A percentile compares a stretch with the other conserved stretches of the same genome.
These are phyloP conservation scores for Sequoiadendron giganteum DNA, from an alignment of 75 land plant genomes.

Conservation along the genomic window DNA sequence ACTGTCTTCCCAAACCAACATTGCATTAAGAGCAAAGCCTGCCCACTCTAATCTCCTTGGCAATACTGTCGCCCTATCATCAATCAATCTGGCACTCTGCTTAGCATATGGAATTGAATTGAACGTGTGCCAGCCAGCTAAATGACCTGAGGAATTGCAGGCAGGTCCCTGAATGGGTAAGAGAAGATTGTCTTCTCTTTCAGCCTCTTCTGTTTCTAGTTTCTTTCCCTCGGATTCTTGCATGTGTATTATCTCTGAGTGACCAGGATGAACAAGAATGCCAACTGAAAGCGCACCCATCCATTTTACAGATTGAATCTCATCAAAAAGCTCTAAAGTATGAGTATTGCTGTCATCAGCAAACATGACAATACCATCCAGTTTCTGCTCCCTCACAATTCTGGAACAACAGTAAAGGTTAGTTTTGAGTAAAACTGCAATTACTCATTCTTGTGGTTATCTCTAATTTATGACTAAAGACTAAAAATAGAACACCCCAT, in stretches of 20 bases:
- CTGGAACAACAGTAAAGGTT: slow-evolving; percentile 25
- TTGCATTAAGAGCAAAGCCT: slow-evolving; percentile 85
- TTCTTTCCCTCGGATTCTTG: not conserved
- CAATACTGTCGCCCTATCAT: slow-evolving; percentile 35
- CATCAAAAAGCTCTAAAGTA: slow-evolving; percentile 82
- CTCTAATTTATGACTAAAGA: not conserved
- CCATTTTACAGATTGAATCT: slow-evolving; percentile 80
- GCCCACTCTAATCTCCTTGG: slow-evolving; percentile 84
- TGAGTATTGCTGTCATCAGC: slow-evolving; percentile 91
- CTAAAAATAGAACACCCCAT: not conserved
- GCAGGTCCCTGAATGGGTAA: slow-evolving; percentile 85
- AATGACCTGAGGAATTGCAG: slow-evolving; percentile 62
- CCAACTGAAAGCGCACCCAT: slow-evolving; percentile 84
- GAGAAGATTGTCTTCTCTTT: slow-evolving; percentile 16
- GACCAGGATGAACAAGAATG: slow-evolving; percentile 51
- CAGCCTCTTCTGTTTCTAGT: slow-evolving; percentile 15
- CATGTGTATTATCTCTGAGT: slow-evolving; percentile 16
- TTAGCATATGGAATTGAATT: slow-evolving; percentile 39
- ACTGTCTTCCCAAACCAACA: slow-evolving; percentile 65
- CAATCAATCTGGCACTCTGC: slow-evolving; percentile 40
- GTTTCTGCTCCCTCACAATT: slow-evolving; percentile 55
- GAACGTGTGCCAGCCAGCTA: slow-evolving; percentile 81
- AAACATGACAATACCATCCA: slow-evolving; percentile 90
- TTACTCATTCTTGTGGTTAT: not conserved
- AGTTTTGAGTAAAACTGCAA: not conserved